Base-by-base conservation (phyloP, 305 asterid genomes). In the Vinca major region DNA sequence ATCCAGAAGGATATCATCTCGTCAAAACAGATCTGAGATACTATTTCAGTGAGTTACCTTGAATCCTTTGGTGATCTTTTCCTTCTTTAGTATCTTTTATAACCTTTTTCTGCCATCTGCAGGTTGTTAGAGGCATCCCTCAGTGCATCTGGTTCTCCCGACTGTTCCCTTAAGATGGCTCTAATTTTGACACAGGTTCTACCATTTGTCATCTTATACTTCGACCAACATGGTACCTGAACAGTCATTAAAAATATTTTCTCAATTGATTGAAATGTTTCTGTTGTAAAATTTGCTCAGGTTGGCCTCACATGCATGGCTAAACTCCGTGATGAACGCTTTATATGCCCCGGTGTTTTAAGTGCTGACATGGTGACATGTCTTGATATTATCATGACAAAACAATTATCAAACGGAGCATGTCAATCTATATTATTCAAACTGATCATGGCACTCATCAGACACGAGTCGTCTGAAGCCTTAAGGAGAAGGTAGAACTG, bases 261-360 rank as follows among this genome's bases (percentile, higher is more conserved):
- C 17, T 65, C 36, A 47, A 55, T 54, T 62, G 37, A 66, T 67
- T 68, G 49, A 54, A 54, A 80, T 69, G 54, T 72, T 71, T 78
- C 66, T 61, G 71, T 69, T 71, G 16, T 69, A 72, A 70, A 67
- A 66, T 65, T 71, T 77, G 50, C 78, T 56, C 79, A 93, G 97
- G 99, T 93, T 81, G 91, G 85, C 71, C 90, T 93, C 69, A 93
- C 99, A 70, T 91, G 97, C 88, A 89, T 93, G 95, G 96, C 99
- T 51, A 91, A 91, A 70, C 84, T 93, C 54, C 97, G 97, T 45
- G 95, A 91, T 75, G 96, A 89, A 69, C 82, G 96, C 73, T 93
- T 89, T 80, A 80, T 81, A 51, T 79, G 86, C 79, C 92, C 94
- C 49, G 82, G 91, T 78, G 90, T 84, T 81, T 62, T 86, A 44